These are phyloP conservation scores for Leccinum subgranulosum DNA, from an alignment of 768 basidiomycete genomes.

Conservation along the genomic window DNA sequence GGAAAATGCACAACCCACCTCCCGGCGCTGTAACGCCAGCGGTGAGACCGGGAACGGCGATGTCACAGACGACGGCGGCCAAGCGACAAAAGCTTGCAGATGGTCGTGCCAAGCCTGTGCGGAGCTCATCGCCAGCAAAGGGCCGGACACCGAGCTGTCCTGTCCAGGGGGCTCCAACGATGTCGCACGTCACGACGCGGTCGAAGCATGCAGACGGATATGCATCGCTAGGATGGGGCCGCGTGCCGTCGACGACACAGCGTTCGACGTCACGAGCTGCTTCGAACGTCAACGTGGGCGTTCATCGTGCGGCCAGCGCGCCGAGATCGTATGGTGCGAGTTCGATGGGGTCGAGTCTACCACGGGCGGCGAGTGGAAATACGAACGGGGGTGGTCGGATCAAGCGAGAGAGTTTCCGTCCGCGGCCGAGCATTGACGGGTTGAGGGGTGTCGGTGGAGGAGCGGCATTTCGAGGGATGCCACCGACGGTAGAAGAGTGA, in stretches of 20 bases:
- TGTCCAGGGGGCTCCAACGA: background rate
- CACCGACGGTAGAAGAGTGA: constrained; percentile 28
- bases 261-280: constrained; percentile 25
- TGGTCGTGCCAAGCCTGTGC: constrained; percentile 19
- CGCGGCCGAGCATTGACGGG: constrained; percentile 68
- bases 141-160: constrained; percentile 27
- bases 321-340: constrained; percentile 13
- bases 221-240: constrained; percentile 31
- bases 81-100: constrained; percentile 63
- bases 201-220: constrained; percentile 29
- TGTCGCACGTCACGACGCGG: constrained; percentile 21
- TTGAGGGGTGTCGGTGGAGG: constrained; percentile 5
- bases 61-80: constrained; percentile 50
- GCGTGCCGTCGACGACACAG: constrained; percentile 33
- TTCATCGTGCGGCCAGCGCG: constrained; percentile 8
- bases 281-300: constrained; percentile 7
- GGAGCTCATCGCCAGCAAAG: constrained; percentile 26
- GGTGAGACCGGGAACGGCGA: constrained; percentile 44
- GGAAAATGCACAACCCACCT: constrained; percentile 27
- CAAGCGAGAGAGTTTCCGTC: constrained; percentile 78
- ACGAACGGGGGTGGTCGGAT: constrained; percentile 50
- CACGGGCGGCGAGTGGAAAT: constrained; percentile 10
- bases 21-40: constrained; percentile 55
- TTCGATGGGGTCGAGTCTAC: constrained; percentile 7
- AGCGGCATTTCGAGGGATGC: constrained; percentile 21